Conservation (phyloP, 2,329 filamentous ascomycete genomes). For the Microsporum audouinii region DNA sequence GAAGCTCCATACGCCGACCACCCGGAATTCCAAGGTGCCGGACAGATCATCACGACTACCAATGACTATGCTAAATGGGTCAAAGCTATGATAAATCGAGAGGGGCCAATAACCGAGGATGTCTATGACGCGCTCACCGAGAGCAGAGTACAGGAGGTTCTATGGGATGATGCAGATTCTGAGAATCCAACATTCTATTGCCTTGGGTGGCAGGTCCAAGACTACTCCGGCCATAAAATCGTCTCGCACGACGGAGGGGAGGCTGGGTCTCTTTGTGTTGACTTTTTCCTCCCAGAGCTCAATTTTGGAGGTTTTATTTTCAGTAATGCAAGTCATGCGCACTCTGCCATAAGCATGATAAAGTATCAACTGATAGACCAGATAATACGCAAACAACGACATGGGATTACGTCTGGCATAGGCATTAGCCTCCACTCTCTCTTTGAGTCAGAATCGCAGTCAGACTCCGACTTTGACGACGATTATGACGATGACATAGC, state of each 20-base stretch:
- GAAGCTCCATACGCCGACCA: conserved; percentile 20
- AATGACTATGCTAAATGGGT: conserved; percentile 25
- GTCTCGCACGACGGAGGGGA: conserved; percentile 5
- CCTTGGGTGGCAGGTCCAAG: conserved; percentile 6
- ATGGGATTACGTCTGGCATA: conserved; percentile 2
- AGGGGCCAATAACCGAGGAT: conserved; percentile 18
- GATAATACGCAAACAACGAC: conserved; percentile 17
- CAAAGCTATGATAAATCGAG: conserved; percentile 21
- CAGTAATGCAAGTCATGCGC: background rate
- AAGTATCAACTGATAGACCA: conserved; percentile 14
- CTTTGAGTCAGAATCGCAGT: background rate
- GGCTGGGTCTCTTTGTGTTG: background rate
- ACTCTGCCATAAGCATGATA: background rate
- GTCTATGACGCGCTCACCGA: conserved; percentile 19
- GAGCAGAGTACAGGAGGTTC: conserved; percentile 18
- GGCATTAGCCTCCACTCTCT: background rate
- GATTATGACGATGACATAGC: background rate
- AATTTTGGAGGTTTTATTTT: background rate
- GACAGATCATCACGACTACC: conserved; percentile 29
- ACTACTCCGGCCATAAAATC: conserved; percentile 7
- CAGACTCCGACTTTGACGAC: background rate
- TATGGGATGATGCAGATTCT: conserved; percentile 11
- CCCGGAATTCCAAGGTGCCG: conserved; percentile 32
- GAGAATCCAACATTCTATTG: conserved; percentile 17
- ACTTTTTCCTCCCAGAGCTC: background rate